phyloP scores from a whole-genome alignment of 345 rosid genomes.

The Eucalyptus erythrocorys region DNA sequence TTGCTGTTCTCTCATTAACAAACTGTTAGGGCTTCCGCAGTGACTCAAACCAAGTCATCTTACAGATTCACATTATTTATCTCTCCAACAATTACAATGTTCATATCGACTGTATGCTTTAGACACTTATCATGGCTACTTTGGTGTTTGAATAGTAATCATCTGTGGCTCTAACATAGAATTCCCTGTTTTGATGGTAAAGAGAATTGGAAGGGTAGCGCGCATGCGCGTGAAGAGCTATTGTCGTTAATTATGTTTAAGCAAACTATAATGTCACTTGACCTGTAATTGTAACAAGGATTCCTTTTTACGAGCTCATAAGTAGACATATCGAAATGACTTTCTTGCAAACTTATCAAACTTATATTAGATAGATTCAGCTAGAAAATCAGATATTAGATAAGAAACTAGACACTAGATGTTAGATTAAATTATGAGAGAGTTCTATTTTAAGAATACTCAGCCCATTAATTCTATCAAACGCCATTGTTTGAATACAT shows the following conservation, averaged over 20 bases:
- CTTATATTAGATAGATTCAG: background rate
- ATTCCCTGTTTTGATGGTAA: background rate
- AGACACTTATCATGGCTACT: background rate
- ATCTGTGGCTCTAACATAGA: background rate
- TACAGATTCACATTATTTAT: background rate
- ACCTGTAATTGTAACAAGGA: background rate
- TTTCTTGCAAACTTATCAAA: background rate
- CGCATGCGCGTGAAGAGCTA: rapidly evolving
- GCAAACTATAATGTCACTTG: background rate
- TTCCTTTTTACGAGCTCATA: background rate
- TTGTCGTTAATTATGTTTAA: background rate
- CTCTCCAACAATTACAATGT: background rate
- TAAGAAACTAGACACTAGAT: background rate
- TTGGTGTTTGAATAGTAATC: background rate
- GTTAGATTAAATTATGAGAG: background rate
- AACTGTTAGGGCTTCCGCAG: background rate
- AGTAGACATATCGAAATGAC: background rate
- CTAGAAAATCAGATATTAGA: background rate
- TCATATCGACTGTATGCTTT: background rate
- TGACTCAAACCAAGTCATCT: background rate
- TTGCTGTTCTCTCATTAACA: background rate
- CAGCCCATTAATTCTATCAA: too few species aligned
- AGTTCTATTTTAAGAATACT: background rate
- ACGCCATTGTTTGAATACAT: background rate
- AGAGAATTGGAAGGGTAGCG: rapidly evolving